Conservation (phyloP, 805 yeast species). For the Metschnikowia proteae region DNA sequence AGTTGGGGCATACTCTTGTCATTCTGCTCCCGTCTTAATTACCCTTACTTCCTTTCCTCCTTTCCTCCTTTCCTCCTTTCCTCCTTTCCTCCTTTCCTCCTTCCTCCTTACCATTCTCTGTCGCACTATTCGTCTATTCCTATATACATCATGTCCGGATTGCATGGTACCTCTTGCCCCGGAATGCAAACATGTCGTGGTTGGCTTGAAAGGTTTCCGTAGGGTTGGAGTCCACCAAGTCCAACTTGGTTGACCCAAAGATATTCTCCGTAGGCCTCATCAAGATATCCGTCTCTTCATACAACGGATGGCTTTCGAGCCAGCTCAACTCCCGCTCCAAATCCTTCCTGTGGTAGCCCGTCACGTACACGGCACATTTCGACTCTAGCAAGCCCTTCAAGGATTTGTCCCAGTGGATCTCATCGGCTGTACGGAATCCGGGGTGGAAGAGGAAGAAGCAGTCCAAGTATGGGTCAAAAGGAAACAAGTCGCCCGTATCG, state of each 20-base stretch:
- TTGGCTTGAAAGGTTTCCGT: slow-evolving; percentile 92
- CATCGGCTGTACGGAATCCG: slow-evolving; percentile 81
- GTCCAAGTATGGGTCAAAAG: slow-evolving; percentile 95
- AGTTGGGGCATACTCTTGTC: too few species aligned
- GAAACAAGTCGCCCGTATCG: slow-evolving; percentile 91
- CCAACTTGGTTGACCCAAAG: slow-evolving; percentile 90
- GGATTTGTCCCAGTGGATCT: slow-evolving; percentile 79
- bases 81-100: too few species aligned
- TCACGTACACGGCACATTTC: slow-evolving; percentile 86
- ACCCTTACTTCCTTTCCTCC: too few species aligned
- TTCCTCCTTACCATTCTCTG: too few species aligned
- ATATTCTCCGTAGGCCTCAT: slow-evolving; percentile 69
- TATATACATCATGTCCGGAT: slow-evolving; percentile 30
- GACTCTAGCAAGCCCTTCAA: slow-evolving; percentile 86
- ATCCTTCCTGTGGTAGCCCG: slow-evolving; percentile 83
- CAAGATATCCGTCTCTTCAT: slow-evolving; percentile 74
- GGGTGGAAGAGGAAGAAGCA: slow-evolving; percentile 94
- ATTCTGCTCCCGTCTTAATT: too few species aligned
- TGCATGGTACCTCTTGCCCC: slow-evolving; percentile 97
- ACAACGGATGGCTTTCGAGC: slow-evolving; percentile 56
- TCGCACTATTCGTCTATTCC: neutral
- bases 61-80: too few species aligned
- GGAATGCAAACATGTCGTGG: slow-evolving; percentile 82
- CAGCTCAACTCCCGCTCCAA: slow-evolving; percentile 65
- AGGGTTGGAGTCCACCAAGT: slow-evolving; percentile 86